These are phyloP conservation scores for Liquidambar formosana DNA, from an alignment of 164 flowering plant genomes.

Conservation along the genomic window DNA sequence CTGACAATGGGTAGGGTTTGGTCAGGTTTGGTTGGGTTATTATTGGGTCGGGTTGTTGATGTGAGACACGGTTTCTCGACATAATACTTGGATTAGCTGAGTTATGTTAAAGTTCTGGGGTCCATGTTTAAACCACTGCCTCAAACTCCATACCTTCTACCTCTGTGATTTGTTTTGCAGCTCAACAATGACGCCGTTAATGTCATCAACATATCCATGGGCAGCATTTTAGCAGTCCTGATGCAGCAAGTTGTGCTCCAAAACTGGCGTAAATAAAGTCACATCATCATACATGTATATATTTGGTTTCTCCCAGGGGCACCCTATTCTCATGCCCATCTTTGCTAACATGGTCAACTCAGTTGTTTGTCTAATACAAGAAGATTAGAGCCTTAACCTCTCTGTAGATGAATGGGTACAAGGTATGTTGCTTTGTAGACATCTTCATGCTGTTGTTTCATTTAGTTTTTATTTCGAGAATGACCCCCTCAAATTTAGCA, in stretches of 20 bases:
- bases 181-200: slow-evolving; percentile 88
- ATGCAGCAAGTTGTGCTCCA: slow-evolving; percentile 60
- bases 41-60: background rate
- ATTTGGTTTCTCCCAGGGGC: background rate
- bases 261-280: slow-evolving; percentile 27
- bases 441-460: background rate
- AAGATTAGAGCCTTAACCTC: background rate
- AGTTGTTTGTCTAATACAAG: background rate
- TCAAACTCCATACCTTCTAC: background rate
- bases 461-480: background rate
- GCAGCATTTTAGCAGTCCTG: slow-evolving; percentile 73
- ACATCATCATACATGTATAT: background rate
- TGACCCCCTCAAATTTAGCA: background rate
- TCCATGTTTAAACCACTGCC: no score
- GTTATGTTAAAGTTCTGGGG: no score
- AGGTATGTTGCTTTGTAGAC: no score
- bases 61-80: no score
- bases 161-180: slow-evolving; percentile 49
- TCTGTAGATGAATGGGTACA: no score
- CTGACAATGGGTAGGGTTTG: background rate
- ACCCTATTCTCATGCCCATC: background rate
- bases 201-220: slow-evolving; percentile 82
- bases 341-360: background rate
- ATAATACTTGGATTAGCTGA: no score
- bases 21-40: background rate